phyloP scores from a whole-genome alignment of 768 basidiomycete genomes.

The Cyclocybe cylindracea region DNA sequence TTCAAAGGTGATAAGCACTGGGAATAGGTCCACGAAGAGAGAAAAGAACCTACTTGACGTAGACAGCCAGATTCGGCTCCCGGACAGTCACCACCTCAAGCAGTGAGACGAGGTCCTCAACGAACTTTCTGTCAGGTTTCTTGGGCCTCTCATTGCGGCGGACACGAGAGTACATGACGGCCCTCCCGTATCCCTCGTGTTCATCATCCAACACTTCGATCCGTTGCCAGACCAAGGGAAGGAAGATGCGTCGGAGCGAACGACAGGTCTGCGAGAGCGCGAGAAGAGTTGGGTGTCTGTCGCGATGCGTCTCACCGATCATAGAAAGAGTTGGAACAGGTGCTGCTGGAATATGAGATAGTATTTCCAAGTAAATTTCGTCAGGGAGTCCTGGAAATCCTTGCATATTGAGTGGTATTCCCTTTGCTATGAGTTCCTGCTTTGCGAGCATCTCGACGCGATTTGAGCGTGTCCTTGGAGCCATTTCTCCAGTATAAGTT shows the following conservation, averaged over 20 bases:
- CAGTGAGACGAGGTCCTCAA: slow-evolving; percentile 11
- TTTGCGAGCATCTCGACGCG: not conserved
- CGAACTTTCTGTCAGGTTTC: slow-evolving; percentile 2
- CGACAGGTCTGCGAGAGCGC: too few species aligned
- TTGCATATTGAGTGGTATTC: not conserved
- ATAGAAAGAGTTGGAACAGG: not conserved
- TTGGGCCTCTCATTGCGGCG: not conserved
- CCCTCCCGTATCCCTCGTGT: too few species aligned
- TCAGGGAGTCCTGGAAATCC: not conserved
- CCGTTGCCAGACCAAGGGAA: too few species aligned
- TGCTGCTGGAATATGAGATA: not conserved
- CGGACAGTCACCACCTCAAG: slow-evolving; percentile 23
- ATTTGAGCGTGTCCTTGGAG: not conserved
- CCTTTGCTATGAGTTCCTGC: not conserved
- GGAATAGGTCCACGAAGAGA: too few species aligned
- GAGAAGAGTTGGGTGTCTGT: too few species aligned
- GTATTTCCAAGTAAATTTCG: not conserved
- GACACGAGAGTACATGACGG: too few species aligned
- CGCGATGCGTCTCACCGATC: not conserved
- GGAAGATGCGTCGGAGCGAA: too few species aligned
- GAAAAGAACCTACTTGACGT: too few species aligned
- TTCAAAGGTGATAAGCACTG: not conserved
- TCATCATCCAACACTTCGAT: too few species aligned
- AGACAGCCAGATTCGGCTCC: slow-evolving; percentile 2
- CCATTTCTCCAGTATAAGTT: not conserved